Conservation (phyloP, 441 rosid genomes). For the Flueggea neowawraea region DNA sequence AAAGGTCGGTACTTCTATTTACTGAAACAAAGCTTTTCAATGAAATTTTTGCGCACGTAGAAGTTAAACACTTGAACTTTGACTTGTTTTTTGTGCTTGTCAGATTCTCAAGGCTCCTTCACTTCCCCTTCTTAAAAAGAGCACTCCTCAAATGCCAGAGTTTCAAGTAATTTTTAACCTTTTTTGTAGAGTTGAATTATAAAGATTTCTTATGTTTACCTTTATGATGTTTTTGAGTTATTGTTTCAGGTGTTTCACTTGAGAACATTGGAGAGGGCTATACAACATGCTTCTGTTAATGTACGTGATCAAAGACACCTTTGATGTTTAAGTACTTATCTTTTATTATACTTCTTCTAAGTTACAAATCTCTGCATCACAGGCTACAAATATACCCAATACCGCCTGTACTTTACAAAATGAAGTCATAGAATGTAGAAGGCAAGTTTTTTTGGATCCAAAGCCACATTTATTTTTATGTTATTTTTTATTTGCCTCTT, state of each 20-base stretch:
- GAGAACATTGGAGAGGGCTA: constrained; percentile 54
- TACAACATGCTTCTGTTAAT: constrained; percentile 31
- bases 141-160: constrained; percentile 34
- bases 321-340: too few species aligned
- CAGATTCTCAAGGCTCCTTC: constrained; percentile 52
- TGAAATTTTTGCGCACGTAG: background rate
- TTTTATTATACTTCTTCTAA: too few species aligned
- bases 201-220: too few species aligned
- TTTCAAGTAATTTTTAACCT: constrained; percentile 39
- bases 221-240: background rate
- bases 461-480: too few species aligned
- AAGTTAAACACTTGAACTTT: constrained; percentile 4
- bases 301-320: constrained; percentile 22
- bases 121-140: constrained; percentile 33
- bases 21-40: background rate
- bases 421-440: constrained; percentile 27
- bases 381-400: constrained; percentile 24
- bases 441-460: constrained; percentile 19
- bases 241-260: constrained; percentile 46
- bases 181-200: too few species aligned
- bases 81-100: constrained; percentile 14
- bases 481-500: too few species aligned
- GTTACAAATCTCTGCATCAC: constrained; percentile 11
- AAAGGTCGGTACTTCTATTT: constrained; percentile 35
- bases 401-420: constrained; percentile 24